Evolutionary conservation across 2,329 filamentous ascomycete species (phyloP).

Genomic region (Monosporascus sp.): DNA sequence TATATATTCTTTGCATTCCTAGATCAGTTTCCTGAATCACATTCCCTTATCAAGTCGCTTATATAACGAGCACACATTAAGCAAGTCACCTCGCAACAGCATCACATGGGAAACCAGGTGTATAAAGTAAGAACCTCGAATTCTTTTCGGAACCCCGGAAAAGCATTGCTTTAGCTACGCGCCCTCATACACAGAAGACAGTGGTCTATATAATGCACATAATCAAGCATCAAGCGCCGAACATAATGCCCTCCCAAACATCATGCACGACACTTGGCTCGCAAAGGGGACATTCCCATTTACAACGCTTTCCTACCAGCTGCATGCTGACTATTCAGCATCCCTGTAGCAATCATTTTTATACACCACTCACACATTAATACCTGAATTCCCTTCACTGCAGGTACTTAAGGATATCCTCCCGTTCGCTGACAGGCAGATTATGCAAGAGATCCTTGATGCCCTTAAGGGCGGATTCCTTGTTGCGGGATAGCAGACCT

Average conservation of each 20-base stretch:
- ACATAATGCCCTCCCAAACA: not conserved
- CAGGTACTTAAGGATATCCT: constrained; percentile 66
- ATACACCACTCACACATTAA: not conserved
- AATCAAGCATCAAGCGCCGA: not conserved
- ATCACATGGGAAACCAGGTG: too few species aligned
- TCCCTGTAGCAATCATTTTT: not conserved
- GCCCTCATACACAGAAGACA: too few species aligned
- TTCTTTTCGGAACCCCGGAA: too few species aligned
- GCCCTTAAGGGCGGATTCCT: constrained; percentile 74
- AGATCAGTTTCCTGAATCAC: too few species aligned
- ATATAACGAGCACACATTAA: too few species aligned
- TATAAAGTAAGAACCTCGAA: too few species aligned
- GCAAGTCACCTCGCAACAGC: too few species aligned
- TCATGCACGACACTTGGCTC: not conserved
- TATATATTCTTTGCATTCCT: too few species aligned
- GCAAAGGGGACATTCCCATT: not conserved
- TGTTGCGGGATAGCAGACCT: constrained; percentile 40
- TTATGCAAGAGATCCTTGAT: constrained; percentile 81
- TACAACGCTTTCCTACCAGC: too few species aligned
- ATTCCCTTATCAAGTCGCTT: too few species aligned
- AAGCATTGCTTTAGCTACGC: too few species aligned
- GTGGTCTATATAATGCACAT: not conserved
- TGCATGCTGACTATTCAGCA: too few species aligned
- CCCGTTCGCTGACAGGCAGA: constrained; percentile 83
- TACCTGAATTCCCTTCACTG: constrained; percentile 27